These are phyloP conservation scores for Pythium aristosporum DNA, from an alignment of 352 stramenopile genomes.

Conservation along the genomic window DNA sequence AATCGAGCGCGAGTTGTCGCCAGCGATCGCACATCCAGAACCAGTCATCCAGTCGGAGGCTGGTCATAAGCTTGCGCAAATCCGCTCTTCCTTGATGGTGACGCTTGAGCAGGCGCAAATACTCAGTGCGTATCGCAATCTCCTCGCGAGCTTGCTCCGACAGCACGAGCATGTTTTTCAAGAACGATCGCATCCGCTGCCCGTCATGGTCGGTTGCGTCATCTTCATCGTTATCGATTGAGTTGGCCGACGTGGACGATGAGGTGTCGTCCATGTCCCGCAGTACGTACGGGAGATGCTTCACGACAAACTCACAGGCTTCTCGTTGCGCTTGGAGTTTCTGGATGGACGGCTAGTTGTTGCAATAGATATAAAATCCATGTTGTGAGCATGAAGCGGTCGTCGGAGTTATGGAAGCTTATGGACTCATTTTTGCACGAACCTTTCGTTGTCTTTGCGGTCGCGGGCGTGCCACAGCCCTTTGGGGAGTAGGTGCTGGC, in stretches of 20 bases:
- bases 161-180: background rate
- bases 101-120: background rate
- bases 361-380: no score
- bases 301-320: background rate
- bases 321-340: background rate
- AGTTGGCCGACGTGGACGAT: background rate
- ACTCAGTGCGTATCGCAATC: background rate
- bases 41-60: no score
- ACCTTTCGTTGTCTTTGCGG: no score
- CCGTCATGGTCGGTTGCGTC: background rate
- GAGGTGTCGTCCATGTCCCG: background rate
- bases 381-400: no score
- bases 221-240: background rate
- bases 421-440: no score
- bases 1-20: background rate
- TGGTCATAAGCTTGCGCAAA: conserved; percentile 16
- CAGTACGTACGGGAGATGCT: background rate
- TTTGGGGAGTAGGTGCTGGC: no score
- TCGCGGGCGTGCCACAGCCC: no score
- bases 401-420: no score
- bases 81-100: background rate
- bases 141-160: background rate
- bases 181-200: background rate
- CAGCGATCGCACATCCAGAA: conserved; percentile 10
- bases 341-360: background rate